These are phyloP conservation scores for Cercospora berteroae DNA, from an alignment of 2,329 filamentous ascomycete genomes.

Conservation along the genomic window DNA sequence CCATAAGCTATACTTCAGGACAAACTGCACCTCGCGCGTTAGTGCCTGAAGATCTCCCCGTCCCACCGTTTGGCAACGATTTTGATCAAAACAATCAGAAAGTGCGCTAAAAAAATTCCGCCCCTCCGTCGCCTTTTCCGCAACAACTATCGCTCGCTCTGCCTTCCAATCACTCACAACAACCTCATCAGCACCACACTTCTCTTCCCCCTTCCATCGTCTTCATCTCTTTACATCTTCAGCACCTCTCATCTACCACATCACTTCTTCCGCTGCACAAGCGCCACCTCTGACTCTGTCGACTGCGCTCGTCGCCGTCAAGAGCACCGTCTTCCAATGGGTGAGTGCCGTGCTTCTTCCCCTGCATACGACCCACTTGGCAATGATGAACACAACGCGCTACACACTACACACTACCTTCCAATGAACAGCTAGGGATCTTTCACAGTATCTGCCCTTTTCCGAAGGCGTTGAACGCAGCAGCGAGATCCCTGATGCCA, in stretches of 20 bases:
- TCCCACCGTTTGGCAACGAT: neutral
- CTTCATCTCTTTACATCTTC: neutral
- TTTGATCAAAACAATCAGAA: neutral
- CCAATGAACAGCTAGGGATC: neutral
- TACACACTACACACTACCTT: neutral
- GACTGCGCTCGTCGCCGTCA: neutral
- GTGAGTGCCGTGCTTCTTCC: neutral
- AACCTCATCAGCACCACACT: neutral
- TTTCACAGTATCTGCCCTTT: neutral
- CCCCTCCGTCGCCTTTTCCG: neutral
- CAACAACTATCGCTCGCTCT: neutral
- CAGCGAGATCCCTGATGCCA: neutral
- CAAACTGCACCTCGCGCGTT: neutral
- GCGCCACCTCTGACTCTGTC: neutral
- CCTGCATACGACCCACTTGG: neutral
- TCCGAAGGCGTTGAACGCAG: neutral
- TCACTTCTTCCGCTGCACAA: neutral
- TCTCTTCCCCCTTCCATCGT: neutral
- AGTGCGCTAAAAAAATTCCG: neutral
- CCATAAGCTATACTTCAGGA: neutral
- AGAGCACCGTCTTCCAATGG: neutral
- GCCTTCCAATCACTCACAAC: neutral
- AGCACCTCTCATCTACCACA: neutral
- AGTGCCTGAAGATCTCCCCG: neutral
- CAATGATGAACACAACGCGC: neutral